These are phyloP conservation scores for Micractinium conductrix DNA, from an alignment of 139 green algal genomes.

Conservation along the genomic window DNA sequence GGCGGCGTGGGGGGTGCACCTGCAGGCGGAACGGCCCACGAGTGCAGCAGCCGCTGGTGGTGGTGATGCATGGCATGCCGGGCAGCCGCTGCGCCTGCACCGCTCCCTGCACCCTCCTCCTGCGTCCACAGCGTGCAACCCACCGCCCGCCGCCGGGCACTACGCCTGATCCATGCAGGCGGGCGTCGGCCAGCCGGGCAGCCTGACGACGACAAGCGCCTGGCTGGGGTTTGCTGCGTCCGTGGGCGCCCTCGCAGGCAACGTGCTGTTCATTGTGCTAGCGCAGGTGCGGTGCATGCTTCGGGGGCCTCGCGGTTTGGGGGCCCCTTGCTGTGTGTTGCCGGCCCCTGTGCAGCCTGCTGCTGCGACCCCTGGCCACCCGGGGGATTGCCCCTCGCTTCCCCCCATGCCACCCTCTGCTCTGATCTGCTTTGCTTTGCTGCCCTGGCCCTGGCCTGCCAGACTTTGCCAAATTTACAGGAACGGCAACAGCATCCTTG, in stretches of 20 bases:
- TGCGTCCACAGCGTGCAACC: neutral
- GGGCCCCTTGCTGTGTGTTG: neutral
- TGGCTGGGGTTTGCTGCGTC: slow-evolving; percentile 27
- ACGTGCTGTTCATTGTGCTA: slow-evolving; percentile 16
- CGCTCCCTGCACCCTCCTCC: neutral
- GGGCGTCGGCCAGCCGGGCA: neutral
- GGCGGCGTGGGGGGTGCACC: neutral
- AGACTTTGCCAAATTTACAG: no score
- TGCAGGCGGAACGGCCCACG: no score
- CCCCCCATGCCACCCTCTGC: no score
- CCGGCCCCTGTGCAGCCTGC: neutral
- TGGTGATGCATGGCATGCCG: neutral
- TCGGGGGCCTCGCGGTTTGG: no score
- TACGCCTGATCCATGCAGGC: slow-evolving; percentile 50
- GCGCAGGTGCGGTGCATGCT: neutral
- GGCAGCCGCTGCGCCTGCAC: neutral
- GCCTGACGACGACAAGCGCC: slow-evolving; percentile 2
- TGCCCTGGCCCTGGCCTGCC: no score
- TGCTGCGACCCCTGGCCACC: neutral
- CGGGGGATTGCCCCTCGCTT: neutral
- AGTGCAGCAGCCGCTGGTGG: neutral
- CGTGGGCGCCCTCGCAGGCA: neutral
- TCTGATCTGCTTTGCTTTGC: no score
- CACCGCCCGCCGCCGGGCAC: no score
- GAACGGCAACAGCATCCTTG: no score